Base-by-base conservation (phyloP, 495 filamentous ascomycete species). In the Friedmanniomyces simplex region DNA sequence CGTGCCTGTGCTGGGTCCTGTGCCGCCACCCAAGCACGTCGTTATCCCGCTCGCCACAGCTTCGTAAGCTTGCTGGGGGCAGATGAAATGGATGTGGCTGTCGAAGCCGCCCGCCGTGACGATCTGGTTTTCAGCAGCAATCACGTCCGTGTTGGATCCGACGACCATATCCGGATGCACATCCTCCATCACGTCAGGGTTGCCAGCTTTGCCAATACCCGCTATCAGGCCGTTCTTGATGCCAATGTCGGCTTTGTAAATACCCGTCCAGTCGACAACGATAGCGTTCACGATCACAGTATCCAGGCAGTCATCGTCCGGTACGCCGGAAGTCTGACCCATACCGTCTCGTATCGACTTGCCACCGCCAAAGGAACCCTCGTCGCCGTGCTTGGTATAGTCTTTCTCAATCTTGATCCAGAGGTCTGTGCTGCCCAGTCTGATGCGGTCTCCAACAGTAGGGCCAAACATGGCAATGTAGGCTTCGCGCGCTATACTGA, bases 191-290 rank as follows among this genome's bases (percentile, higher is more conserved):
- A 95, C 79, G 73, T 98, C 94, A 2, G 93, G 93, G 64, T 97
- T 98, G 16, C 93, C 93, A 16, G 91, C 89, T 71, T 97, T 97
- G 34, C 93, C 93, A 63, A 98, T 94, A 1, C 85, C 93, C 42
- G 83, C 84, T 69, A 98, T 96, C 5, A 87, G 55, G 0, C 93
- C 91, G 55, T 91, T 71, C 67, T 91, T 95, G 65, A 98, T 84
- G 34, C 94, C 93, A 69, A 98, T 93, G 71, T 98, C 93, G 3
- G 91, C 91, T 75, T 98, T 98, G 77, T 86, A 93, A 62, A 98
- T 96, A 42, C 93, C 93, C 16, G 79, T 84, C 78, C 84, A 93
- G 68, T 98, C 94, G 16, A 98, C 78, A 26, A 98, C 82, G 62
- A 98, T 70, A 12, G 94, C 94, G 68, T 97, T 97, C 11, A 89